Evolutionary conservation across 495 filamentous ascomycete species (phyloP).

Genomic region (Neurospora sp.): DNA sequence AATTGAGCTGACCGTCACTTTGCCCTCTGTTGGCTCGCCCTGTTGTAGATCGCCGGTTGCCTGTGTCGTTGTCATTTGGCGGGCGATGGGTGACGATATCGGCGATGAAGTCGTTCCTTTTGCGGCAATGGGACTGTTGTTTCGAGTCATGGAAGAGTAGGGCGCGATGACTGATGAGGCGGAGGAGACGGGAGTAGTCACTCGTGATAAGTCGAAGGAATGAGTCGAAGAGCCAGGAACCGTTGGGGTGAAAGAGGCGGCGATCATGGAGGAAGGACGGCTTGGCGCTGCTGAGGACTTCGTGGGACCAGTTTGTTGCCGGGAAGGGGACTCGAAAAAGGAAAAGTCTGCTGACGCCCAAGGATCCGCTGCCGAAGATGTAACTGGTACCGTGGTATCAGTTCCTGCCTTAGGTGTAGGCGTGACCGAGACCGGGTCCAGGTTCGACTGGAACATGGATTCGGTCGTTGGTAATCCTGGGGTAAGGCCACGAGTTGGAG

Average conservation of each 20-base stretch:
- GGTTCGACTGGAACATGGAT: not conserved
- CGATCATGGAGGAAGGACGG: not conserved
- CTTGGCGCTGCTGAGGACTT: not conserved
- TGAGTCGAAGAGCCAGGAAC: slow-evolving; percentile 1
- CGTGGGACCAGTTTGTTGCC: not conserved
- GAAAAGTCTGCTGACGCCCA: slow-evolving; percentile 30
- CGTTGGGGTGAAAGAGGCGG: not conserved
- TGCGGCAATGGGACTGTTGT: not conserved
- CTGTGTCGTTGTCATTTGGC: not conserved
- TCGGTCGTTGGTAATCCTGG: not conserved
- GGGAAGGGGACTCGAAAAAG: slow-evolving; percentile 21
- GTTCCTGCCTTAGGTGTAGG: not conserved
- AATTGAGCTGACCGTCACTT: slow-evolving; percentile 25
- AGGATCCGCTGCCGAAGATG: slow-evolving; percentile 8
- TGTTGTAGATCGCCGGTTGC: not conserved
- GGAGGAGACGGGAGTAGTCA: slow-evolving; percentile 12
- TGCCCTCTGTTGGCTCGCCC: slow-evolving; percentile 10
- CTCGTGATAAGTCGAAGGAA: not conserved
- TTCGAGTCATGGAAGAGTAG: not conserved
- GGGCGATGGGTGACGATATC: not conserved
- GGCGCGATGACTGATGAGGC: not conserved
- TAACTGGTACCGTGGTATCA: not conserved
- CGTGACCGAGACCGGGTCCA: not conserved
- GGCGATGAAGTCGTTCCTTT: slow-evolving; percentile 1
- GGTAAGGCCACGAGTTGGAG: not conserved